Conservation (phyloP, 257 asterid genomes). For the Asclepias syriaca region DNA sequence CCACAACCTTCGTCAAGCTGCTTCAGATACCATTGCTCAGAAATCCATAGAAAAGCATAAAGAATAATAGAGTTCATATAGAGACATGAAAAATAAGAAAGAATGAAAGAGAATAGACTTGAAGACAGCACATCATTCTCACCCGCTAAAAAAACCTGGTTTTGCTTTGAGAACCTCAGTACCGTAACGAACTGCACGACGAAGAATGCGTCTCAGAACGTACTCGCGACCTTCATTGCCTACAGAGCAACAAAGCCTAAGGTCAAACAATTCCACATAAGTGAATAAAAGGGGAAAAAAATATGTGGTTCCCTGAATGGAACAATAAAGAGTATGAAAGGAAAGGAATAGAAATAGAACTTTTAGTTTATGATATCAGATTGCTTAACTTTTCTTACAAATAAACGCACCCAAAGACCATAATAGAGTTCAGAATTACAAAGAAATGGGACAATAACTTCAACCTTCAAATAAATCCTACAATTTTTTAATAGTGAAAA, state of each 20-base stretch:
- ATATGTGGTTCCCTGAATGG: background rate
- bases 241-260: conserved; percentile 25
- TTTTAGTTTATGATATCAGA: background rate
- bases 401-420: background rate
- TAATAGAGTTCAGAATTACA: background rate
- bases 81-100: background rate
- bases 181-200: conserved; percentile 98
- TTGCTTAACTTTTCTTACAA: background rate
- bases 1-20: conserved; percentile 78
- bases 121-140: conserved; percentile 19
- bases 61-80: background rate
- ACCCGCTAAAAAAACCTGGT: conserved; percentile 86
- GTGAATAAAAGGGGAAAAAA: background rate
- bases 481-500: background rate
- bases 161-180: conserved; percentile 88
- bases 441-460: background rate
- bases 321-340: background rate
- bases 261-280: conserved; percentile 11
- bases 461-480: background rate
- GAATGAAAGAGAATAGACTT: background rate
- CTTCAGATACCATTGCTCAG: conserved; percentile 20
- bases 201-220: conserved; percentile 89
- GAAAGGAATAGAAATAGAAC: background rate
- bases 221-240: conserved; percentile 99
- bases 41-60: no score